Evolutionary conservation across 176 grass and related monocot genomes (phyloP), one percentile per base, ranked within the genome.

Genomic region (Urochloa ruziziensis): DNA sequence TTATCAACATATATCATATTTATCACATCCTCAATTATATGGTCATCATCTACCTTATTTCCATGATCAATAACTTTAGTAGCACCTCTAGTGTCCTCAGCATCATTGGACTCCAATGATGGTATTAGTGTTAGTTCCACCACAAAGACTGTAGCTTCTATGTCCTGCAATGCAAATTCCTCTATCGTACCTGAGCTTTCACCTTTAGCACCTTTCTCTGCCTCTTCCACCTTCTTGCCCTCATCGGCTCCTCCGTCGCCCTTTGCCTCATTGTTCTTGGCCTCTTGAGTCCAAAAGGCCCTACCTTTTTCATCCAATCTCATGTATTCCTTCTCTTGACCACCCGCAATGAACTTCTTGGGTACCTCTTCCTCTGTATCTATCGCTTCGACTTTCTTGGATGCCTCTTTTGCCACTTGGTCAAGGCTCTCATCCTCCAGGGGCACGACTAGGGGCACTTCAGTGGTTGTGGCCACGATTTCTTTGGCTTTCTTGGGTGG

Each of bases 221-320:
- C n/a, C n/a, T n/a, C n/a, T n/a, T n/a, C n/a, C n/a, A n/a, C n/a
- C n/a, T n/a, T n/a, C n/a, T n/a, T n/a, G n/a, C 37, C 10, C 2
- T 40, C 62, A 5, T 23, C 4, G 2, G 13, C 42, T 53, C 46
- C 44, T 16, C 28, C 40, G 12, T 37, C 54, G 57, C 36, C 53
- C 54, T 21, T 6, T 35, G 25, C 71, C 63, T 19, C 16, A 37
- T 63, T 62, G 43, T 70, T 76, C 70, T 62, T 30, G 32, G 10
- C 52, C 70, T 79, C 65, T 18, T n/a, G 19, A 67, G 23, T 39
- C 23, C 18, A 14, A 32, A n/a, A 19, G 10, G 2, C 21, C 37
- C 21, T 48, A 48, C 1, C 67, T 60, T 86, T 52, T 51, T 59
- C 80, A 67, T 83, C 79, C 61, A 79, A 86, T 83, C 67, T 39